Base-by-base conservation (phyloP, 2,329 filamentous ascomycete genomes). In the Colletotrichum sojae region DNA sequence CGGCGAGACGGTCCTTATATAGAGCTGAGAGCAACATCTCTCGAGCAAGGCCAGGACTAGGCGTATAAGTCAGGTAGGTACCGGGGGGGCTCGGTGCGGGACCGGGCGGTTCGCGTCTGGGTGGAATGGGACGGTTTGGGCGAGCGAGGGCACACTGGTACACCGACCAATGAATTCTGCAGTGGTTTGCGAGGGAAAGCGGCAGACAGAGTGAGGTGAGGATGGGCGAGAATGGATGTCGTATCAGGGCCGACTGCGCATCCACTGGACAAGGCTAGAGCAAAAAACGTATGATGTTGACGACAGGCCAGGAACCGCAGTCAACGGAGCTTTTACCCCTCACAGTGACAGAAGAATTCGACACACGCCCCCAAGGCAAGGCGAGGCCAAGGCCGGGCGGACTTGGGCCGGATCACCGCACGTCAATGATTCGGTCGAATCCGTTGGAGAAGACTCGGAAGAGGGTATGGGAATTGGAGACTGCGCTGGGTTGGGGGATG, bases 231-330 rank as follows among this genome's bases (percentile, higher is more conserved):
- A 46, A 46, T 52, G 48, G 31, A 46, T 56, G 63, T 56, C 31
- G 67, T 61, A 69, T 61, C 67, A 69, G 67, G 56, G 63, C 63
- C 51, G 67, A 69, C 36, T 61, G 63, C 2, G 56, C 67, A 69
- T 61, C 63, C 67, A 61, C 55, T 60, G 62, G 54, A 27, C 56
- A 61, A 66, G 36, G 55, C 62, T 49, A 61, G 49, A 69, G 66
- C 43, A 56, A 67, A 67, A 66, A 69, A 69, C 67, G 67, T 69
- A 69, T 60, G 67, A 69, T 67, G 67, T 60, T 69, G 55, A 67
- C 67, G 63, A 57, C 67, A 69, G 56, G 62, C 56, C 67, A 61
- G 67, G 67, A 67, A 66, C 53, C 60, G 54, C 61, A 69, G 62
- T 43, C 62, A 52, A 69, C 39, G 56, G 49, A 69, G 25, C 62